Evolutionary conservation across 306 rosid species (phyloP).

Genomic region (Cicer pinnatifidum): DNA sequence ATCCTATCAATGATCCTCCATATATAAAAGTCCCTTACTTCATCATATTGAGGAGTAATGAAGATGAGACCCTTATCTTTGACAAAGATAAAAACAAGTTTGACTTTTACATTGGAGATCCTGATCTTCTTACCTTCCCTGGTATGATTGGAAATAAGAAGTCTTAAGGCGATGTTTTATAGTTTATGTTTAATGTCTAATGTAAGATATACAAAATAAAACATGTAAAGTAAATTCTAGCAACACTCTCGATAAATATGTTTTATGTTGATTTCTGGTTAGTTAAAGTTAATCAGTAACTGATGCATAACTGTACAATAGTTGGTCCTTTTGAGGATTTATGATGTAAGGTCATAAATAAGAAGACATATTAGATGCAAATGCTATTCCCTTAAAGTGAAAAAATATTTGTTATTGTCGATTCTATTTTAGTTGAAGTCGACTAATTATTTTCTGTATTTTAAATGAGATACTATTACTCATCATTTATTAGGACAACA

Average conservation of each 20-base stretch:
- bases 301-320: not conserved
- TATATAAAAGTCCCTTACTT: slow-evolving; percentile 64
- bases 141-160: slow-evolving; percentile 51
- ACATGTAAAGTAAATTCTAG: not conserved
- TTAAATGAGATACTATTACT: not conserved
- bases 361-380: not conserved
- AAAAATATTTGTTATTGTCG: too few relatives aligned
- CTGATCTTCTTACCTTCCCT: slow-evolving; percentile 70
- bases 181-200: not conserved
- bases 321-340: too few relatives aligned
- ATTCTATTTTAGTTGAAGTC: not conserved
- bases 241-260: not conserved
- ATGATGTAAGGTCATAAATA: not conserved
- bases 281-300: slow-evolving; percentile 4
- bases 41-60: slow-evolving; percentile 64
- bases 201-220: not conserved
- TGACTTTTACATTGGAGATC: slow-evolving; percentile 75
- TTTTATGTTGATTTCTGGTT: not conserved
- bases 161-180: not conserved
- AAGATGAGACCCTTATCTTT: slow-evolving; percentile 64
- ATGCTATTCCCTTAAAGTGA: not conserved
- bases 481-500: not conserved
- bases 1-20: slow-evolving; percentile 85
- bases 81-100: slow-evolving; percentile 68
- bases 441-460: not conserved